Conservation (phyloP, 2,329 filamentous ascomycete species). For the Colletotrichum tofieldiae region DNA sequence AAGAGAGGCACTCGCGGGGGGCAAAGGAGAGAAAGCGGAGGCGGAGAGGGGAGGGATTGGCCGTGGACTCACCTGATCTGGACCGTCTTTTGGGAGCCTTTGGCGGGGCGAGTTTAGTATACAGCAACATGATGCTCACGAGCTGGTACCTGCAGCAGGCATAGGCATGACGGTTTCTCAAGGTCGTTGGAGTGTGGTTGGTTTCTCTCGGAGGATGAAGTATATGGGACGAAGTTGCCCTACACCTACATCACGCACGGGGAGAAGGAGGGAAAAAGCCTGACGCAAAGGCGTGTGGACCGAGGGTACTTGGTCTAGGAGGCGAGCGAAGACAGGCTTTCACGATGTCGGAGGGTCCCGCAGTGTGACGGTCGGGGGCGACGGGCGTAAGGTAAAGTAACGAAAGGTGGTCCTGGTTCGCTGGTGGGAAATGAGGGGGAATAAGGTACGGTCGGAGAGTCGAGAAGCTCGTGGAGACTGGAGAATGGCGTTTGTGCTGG, state of each 20-base stretch:
- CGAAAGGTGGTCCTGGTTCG: conserved; percentile 17
- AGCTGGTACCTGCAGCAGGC: conserved; percentile 36
- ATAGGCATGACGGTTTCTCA: conserved; percentile 36
- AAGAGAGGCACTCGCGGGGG: conserved; percentile 20
- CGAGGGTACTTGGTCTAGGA: conserved; percentile 39
- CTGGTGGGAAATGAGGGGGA: conserved; percentile 30
- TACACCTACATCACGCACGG: conserved; percentile 37
- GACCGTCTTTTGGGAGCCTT: conserved; percentile 73
- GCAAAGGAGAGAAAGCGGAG: conserved; percentile 2
- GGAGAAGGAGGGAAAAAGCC: conserved; percentile 22
- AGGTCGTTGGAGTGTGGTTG: conserved; percentile 12
- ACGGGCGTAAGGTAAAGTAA: conserved; percentile 23
- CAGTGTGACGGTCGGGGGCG: conserved; percentile 31
- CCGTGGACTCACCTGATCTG: conserved; percentile 67
- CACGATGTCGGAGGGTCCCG: conserved; percentile 39
- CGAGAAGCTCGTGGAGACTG: conserved; percentile 29
- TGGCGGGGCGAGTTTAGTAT: conserved; percentile 70
- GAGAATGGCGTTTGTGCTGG: conserved; percentile 18
- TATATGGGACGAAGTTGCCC: conserved; percentile 27
- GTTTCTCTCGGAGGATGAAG: conserved; percentile 32
- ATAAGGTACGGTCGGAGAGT: conserved; percentile 17
- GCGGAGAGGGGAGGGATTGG: conserved; percentile 10
- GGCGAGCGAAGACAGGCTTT: conserved; percentile 37
- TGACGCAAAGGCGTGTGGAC: conserved; percentile 31
- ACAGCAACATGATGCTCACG: conserved; percentile 66